Conservation (phyloP, 2,329 filamentous ascomycete genomes). For the Didymella segeticola region DNA sequence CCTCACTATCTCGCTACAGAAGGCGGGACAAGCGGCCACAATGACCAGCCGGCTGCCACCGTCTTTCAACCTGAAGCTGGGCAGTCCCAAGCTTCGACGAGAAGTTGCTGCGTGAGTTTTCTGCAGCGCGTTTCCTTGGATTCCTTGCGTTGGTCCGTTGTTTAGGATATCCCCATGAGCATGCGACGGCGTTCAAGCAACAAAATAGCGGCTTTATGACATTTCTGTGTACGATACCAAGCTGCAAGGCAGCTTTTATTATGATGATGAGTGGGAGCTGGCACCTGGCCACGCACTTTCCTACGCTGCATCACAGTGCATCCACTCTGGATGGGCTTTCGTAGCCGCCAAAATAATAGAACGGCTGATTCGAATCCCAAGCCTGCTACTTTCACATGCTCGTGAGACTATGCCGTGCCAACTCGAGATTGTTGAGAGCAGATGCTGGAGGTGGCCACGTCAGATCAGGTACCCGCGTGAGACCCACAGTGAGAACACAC, state of each 20-base stretch:
- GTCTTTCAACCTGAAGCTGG: constrained; percentile 43
- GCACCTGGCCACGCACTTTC: constrained; percentile 19
- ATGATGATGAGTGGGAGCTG: constrained; percentile 16
- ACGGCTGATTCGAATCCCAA: not conserved
- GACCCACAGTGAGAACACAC: not conserved
- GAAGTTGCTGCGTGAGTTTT: constrained; percentile 21
- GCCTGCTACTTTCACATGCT: not conserved
- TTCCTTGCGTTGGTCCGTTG: constrained; percentile 22
- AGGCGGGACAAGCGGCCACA: constrained; percentile 48
- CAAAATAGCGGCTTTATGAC: constrained; percentile 20
- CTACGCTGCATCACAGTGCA: constrained; percentile 1
- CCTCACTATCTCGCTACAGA: constrained; percentile 46
- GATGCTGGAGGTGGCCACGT: not conserved
- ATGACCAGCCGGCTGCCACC: constrained; percentile 42
- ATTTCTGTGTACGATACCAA: constrained; percentile 3
- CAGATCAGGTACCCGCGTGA: not conserved
- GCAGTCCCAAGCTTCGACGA: constrained; percentile 35
- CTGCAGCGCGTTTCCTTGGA: constrained; percentile 9
- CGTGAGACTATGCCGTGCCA: not conserved
- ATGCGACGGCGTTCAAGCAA: constrained; percentile 32
- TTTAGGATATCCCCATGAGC: constrained; percentile 34
- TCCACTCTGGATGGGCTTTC: not conserved
- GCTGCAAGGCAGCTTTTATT: not conserved
- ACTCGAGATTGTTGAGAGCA: not conserved
- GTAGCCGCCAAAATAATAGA: not conserved